Evolutionary conservation across 805 yeast species (phyloP).

Genomic region (Scheffersomyces amazonensis): DNA sequence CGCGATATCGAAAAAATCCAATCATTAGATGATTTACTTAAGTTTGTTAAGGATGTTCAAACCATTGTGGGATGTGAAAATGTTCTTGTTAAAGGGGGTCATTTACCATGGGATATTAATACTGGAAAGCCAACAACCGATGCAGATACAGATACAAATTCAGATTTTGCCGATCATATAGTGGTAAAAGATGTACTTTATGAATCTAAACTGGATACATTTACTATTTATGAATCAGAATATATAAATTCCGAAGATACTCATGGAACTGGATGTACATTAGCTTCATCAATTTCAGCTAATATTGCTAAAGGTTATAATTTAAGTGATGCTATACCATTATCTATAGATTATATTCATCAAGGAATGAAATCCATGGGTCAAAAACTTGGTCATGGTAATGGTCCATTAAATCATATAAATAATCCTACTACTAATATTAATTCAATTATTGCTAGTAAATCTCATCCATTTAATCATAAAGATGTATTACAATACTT

Average conservation of each 20-base stretch:
- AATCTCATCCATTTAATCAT: not conserved
- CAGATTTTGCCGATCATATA: conserved; percentile 1
- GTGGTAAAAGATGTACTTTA: conserved; percentile 53
- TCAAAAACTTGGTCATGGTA: conserved; percentile 47
- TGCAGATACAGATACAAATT: not conserved
- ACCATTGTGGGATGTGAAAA: conserved; percentile 39
- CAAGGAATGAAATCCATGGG: conserved; percentile 51
- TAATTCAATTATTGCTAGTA: conserved; percentile 7
- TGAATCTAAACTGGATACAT: conserved; percentile 31
- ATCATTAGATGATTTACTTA: conserved; percentile 31
- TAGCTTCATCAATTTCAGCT: conserved; percentile 78
- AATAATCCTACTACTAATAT: conserved; percentile 23
- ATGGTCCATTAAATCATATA: conserved; percentile 78
- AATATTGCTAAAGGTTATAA: conserved; percentile 57
- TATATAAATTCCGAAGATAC: conserved; percentile 50
- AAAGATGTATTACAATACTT: conserved; percentile 2
- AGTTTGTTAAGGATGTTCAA: conserved; percentile 23
- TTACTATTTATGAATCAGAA: conserved; percentile 46
- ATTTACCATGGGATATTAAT: conserved; percentile 44
- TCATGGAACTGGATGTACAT: conserved; percentile 92
- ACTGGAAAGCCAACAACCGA: conserved; percentile 10
- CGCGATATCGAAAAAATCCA: conserved; percentile 14
- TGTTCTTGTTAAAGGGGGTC: conserved; percentile 81
- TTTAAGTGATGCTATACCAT: conserved; percentile 48
- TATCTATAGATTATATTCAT: conserved; percentile 65